phyloP scores from a whole-genome alignment of 371 early-diverging fungal species.

The Mortierella sp. region DNA sequence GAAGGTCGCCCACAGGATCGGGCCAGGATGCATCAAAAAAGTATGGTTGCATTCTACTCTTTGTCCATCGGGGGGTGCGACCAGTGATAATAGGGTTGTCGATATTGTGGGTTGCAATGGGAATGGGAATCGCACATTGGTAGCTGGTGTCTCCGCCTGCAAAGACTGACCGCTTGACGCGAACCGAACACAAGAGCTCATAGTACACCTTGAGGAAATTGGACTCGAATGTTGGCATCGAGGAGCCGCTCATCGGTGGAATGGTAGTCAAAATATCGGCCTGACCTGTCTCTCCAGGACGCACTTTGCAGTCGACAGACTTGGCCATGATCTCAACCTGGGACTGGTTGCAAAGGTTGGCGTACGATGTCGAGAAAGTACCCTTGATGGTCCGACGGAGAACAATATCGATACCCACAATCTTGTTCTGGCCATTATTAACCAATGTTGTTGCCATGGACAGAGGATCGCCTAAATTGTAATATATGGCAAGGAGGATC shows the following conservation, averaged over 20 bases:
- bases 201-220: conserved; percentile 53
- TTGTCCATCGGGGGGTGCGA: conserved; percentile 51
- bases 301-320: conserved; percentile 47
- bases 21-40: conserved; percentile 38
- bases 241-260: conserved; percentile 27
- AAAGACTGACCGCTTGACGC: conserved; percentile 48
- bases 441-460: conserved; percentile 41
- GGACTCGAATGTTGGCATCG: conserved; percentile 51
- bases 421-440: conserved; percentile 40
- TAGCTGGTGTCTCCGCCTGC: conserved; percentile 47
- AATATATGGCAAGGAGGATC: too few relatives aligned
- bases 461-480: conserved; percentile 40
- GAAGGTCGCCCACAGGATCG: conserved; percentile 49
- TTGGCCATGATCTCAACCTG: conserved; percentile 46
- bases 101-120: conserved; percentile 50
- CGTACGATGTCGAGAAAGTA: conserved; percentile 32
- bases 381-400: conserved; percentile 46
- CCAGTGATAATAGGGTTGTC: conserved; percentile 51
- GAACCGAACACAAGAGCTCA: conserved; percentile 35
- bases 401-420: conserved; percentile 38
- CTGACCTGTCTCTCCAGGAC: conserved; percentile 41
- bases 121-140: conserved; percentile 38
- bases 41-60: conserved; percentile 50
- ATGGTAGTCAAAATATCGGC: conserved; percentile 49
- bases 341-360: conserved; percentile 39